Evolutionary conservation across 495 filamentous ascomycete genomes (phyloP), one percentile per base, ranked within the genome.

Genomic region (Podospora conica): DNA sequence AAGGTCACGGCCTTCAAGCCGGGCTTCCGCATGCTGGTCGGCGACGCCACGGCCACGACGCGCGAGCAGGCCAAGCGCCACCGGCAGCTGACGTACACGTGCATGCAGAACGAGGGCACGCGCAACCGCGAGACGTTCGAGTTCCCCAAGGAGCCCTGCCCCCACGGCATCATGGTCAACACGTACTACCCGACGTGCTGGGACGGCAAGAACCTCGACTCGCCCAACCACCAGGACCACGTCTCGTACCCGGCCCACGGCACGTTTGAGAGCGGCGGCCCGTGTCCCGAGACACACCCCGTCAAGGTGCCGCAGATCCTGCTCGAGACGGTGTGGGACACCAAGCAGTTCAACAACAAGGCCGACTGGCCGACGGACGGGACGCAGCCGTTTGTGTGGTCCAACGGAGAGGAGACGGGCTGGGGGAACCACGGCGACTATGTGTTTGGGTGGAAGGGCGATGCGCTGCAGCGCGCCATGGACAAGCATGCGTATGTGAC

Each of bases 1-100:
- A 79, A 71, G 18, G 76, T 81, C 24, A 83, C 82, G 0, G 80
- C 78, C 29, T 84, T 84, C 70, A 75, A 77, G 68, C 75, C 79
- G 24, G 79, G 81, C n/a, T 79, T 79, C 74, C 76, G 74, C 57
- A 76, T 80, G 77, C 74, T 80, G 12, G 71, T 79, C 60, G 76
- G 77, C 66, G 75, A 80, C 65, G 61, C 73, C 7, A 59, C 68
- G 0, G 70, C 61, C 72, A 67, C 61, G 23, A 69, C 66, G 66
- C 72, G 74, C 55, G 76, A 78, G 10, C 64, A 78, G 20, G 73
- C 76, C 12, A 66, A 74, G 58, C 70, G 74, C 29, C 80, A 68
- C 66, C 75, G 77, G 25, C 78, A 80, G 65, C 65, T 80, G 10
- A 79, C 77, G 5, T 80, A 77, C 67, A 77, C 73, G 4, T 78